Evolutionary conservation across 2,329 filamentous ascomycete species (phyloP), one percentile per base, ranked within the genome.

Genomic region (Colletotrichum incanum): DNA sequence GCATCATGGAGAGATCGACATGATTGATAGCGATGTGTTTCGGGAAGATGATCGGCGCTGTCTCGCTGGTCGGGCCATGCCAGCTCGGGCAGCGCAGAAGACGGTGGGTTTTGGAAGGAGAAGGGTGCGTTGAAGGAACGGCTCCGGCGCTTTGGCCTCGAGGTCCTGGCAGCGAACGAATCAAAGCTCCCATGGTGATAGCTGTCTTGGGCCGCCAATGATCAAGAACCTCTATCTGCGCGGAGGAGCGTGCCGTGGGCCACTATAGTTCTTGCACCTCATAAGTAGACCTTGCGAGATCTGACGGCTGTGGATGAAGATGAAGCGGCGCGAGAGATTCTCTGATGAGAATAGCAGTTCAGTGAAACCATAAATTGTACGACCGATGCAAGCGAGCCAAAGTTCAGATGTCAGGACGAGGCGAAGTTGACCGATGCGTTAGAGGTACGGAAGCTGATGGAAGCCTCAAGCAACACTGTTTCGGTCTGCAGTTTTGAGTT

Each of bases 281-380:
- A 68, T 50, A 31, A 59, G 26, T 45, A 23, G 37, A 37, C 26
- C 43, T 28, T n/a, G 41, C n/a, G 43, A 67, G 47, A 71, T 71
- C 55, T 71, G 50, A 67, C 31, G 47, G 65, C 43, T 62, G 50
- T n/a, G n/a, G n/a, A 68, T 31, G 68, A n/a, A n/a, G 58, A 72
- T 26, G 69, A 56, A 45, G 56, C 58, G 50, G 63, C 31, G 41
- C 26, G 52, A 31, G 23, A 37, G 50, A 26, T 12, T 69, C 37
- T 70, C 59, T 64, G 65, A 31, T 41, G 52, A 39, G 52, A 55
- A 54, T 59, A 28, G 54, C 45, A 60, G 52, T 67, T 39, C 18
- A 39, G 59, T 60, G 58, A 69, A 59, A 65, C 43, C 58, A 65
- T 63, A 45, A 28, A 23, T 47, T 14, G 43, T 6, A 50, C 59